These are phyloP conservation scores for Kluyveromyces aestuarii DNA, from an alignment of 805 yeast species.

Conservation along the genomic window DNA sequence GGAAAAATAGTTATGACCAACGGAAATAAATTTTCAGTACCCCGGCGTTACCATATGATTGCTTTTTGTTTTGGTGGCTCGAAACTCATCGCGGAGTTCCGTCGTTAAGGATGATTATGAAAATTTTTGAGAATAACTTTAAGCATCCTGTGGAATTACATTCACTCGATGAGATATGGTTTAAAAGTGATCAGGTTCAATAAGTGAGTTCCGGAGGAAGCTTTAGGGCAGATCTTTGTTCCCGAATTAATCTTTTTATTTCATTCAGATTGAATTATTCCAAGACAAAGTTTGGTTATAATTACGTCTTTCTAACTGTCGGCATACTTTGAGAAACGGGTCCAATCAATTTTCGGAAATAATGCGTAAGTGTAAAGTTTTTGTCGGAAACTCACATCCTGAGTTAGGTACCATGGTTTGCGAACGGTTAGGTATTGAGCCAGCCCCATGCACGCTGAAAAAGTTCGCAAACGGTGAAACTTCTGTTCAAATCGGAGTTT, in stretches of 20 bases:
- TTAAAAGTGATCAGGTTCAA: too few relatives aligned
- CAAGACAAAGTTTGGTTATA: too few relatives aligned
- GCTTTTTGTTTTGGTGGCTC: not conserved
- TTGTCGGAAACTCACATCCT: conserved; percentile 95
- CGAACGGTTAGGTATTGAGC: conserved; percentile 81
- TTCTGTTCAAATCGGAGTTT: conserved; percentile 87
- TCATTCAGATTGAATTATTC: too few relatives aligned
- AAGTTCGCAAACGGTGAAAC: conserved; percentile 98
- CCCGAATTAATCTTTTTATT: too few relatives aligned
- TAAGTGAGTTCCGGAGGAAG: too few relatives aligned
- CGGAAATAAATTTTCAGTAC: not conserved
- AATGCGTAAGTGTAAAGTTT: conserved; percentile 96
- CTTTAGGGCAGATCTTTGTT: too few relatives aligned
- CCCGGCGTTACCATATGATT: too few relatives aligned
- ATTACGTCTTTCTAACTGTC: too few relatives aligned
- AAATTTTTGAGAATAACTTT: not conserved
- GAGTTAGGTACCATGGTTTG: conserved; percentile 88
- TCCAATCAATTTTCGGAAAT: not conserved
- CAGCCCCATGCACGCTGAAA: conserved; percentile 85
- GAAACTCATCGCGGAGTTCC: not conserved
- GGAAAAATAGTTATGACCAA: not conserved
- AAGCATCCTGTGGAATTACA: too few relatives aligned
- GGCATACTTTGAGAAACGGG: not conserved
- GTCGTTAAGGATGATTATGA: not conserved
- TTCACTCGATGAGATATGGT: too few relatives aligned